Percentiles rank a stretch among this genome's conserved stretches.
Evolutionary conservation across 805 yeast species (phyloP).

Genomic region (Candida palmyrensis): DNA sequence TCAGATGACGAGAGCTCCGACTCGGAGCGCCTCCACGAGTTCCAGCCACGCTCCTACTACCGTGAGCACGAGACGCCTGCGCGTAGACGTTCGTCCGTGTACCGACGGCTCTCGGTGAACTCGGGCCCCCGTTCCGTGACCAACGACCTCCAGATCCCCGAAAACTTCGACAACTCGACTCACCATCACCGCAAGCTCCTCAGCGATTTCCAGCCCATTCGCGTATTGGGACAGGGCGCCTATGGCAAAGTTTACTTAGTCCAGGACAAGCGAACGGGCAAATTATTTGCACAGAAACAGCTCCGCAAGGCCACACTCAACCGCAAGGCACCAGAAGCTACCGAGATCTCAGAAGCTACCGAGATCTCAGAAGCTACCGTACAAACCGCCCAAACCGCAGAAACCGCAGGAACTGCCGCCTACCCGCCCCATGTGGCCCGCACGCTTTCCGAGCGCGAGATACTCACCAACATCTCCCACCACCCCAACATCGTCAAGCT

Average conservation of each 20-base stretch:
- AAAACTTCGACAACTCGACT: constrained; percentile 6
- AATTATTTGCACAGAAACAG: constrained; percentile 82
- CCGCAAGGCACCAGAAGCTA: too few relatives aligned
- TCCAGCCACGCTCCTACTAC: too few relatives aligned
- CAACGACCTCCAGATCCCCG: constrained; percentile 10
- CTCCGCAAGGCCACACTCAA: constrained; percentile 75
- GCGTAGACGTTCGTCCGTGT: constrained; percentile 14
- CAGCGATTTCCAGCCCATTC: constrained; percentile 67
- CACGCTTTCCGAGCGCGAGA: constrained; percentile 75
- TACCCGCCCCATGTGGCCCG: constrained; percentile 47
- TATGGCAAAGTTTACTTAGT: constrained; percentile 84
- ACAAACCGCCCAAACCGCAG: constrained; percentile 13
- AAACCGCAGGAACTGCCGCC: constrained; percentile 5
- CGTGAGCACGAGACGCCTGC: too few relatives aligned
- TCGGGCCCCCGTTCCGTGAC: not conserved
- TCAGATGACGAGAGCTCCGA: too few relatives aligned
- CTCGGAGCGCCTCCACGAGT: too few relatives aligned
- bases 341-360: constrained; percentile 35
- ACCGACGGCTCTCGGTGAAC: constrained; percentile 11
- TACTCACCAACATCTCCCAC: constrained; percentile 55
- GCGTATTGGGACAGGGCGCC: constrained; percentile 82
- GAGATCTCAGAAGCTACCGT: constrained; percentile 15
- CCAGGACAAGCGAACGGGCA: constrained; percentile 54
- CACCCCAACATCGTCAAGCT: constrained; percentile 82
- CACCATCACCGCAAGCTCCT: constrained; percentile 4